A percentile compares a stretch with the other conserved stretches of the same genome.
Evolutionary conservation across 2,329 filamentous ascomycete species (phyloP).

Genomic region (Trichothecium sympodiale): DNA sequence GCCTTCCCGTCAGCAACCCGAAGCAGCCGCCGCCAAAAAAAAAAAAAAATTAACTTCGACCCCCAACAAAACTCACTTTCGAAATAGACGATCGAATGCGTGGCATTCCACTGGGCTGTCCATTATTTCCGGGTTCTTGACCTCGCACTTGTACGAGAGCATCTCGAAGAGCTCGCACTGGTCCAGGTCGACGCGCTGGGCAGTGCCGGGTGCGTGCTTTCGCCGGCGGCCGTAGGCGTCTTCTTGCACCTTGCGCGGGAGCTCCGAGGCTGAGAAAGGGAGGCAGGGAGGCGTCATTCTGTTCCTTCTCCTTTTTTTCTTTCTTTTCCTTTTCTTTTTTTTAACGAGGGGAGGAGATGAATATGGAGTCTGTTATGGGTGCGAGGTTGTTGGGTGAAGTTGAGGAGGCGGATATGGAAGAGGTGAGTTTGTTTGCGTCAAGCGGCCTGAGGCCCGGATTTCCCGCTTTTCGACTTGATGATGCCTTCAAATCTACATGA

Average conservation of each 20-base stretch:
- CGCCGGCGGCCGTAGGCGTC: constrained; percentile 38
- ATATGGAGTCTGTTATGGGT: constrained; percentile 32
- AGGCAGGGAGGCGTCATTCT: constrained; percentile 48
- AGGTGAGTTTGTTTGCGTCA: constrained; percentile 35
- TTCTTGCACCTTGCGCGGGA: constrained; percentile 37
- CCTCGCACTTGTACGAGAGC: constrained; percentile 49
- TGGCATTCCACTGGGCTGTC: constrained; percentile 42
- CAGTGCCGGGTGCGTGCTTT: constrained; percentile 29
- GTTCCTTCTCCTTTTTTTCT: background rate
- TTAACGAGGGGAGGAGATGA: background rate
- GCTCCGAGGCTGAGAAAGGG: constrained; percentile 39
- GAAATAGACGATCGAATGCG: constrained; percentile 48
- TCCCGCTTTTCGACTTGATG: too few species aligned
- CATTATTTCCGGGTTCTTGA: constrained; percentile 32
- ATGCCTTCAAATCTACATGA: too few species aligned
- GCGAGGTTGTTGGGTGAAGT: constrained; percentile 40
- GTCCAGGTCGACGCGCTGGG: constrained; percentile 35
- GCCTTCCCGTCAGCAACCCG: background rate
- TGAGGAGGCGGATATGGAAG: constrained; percentile 45
- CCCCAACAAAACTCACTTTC: constrained; percentile 34
- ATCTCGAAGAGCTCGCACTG: constrained; percentile 46
- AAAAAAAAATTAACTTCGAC: too few species aligned
- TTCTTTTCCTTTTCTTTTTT: too few species aligned
- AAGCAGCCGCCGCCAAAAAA: constrained; percentile 1
- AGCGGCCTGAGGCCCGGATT: too few species aligned